Evolutionary conservation across 2,329 filamentous ascomycete genomes (phyloP), one percentile per base, ranked within the genome.

Genomic region (Spiromastix sp.): DNA sequence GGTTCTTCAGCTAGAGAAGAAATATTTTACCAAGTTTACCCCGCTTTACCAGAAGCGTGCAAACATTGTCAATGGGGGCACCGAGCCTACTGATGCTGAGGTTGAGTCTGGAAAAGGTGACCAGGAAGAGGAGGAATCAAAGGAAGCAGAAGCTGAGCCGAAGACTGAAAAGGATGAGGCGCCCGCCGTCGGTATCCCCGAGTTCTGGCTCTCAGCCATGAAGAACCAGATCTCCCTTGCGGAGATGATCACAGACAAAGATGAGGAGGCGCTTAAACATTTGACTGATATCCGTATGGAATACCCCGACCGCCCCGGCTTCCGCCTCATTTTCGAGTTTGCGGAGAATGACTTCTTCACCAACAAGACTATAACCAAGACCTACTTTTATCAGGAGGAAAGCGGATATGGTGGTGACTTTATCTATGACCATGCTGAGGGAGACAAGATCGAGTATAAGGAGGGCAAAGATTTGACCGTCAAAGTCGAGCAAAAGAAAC

Each of bases 171-270:
- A 72, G 44, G 59, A 66, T 21, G 67, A 60, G 32, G 47, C 62
- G 24, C 60, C 59, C 33, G 65, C 81, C 46, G 71, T 77, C 53
- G 91, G 91, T 63, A 95, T 98, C 44, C 91, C 91, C 44, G 91
- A 98, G 67, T 98, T 98, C 74, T 98, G 91, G 91, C 74, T 98
- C 33, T 95, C 89, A 42, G 89, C 93, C 50, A 96, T 98, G 89
- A 98, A 98, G 76, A 98, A 98, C 72, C 89, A 95, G 62, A 77
- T 91, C 54, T 93, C 87, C 19, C 79, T 98, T 38, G 85, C 89
- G 38, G 93, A 98, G 67, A 94, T 95, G 77, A 95, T 98, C 60
- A 98, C 91, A 53, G 91, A 96, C 54, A 83, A 86, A 47, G 91
- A 98, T 58, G 91, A 98, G 74, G 79, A 77, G 48, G 91, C 87